Percentiles rank a stretch among this genome's conserved stretches.
Evolutionary conservation across 345 rosid species (phyloP).

Genomic region (Eucalyptus sp.): DNA sequence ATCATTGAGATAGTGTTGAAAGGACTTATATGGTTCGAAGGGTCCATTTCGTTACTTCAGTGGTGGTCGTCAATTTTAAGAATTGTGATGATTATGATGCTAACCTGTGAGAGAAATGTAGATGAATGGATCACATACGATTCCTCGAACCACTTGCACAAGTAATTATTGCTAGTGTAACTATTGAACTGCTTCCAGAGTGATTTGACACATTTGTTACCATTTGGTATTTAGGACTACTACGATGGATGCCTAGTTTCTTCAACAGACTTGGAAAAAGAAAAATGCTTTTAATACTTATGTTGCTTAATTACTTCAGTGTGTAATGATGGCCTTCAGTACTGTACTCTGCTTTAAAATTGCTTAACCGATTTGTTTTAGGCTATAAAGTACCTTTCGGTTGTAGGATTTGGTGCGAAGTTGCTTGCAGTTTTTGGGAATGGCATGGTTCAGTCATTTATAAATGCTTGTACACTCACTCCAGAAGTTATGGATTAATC

Average conservation of each 20-base stretch:
- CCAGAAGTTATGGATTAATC: slow-evolving; percentile 35
- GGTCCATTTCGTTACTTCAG: background rate
- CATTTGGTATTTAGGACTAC: background rate
- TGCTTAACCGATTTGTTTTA: slow-evolving; percentile 15
- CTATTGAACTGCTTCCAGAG: background rate
- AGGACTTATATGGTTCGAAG: background rate
- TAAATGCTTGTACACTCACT: slow-evolving; percentile 69
- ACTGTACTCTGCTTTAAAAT: background rate
- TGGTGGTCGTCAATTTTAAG: background rate
- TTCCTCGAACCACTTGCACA: background rate
- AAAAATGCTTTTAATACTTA: background rate
- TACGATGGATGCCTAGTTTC: background rate
- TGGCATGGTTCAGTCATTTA: slow-evolving; percentile 96
- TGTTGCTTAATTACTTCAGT: background rate
- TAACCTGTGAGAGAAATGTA: background rate
- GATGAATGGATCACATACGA: background rate
- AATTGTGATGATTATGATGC: background rate
- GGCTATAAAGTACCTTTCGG: slow-evolving; percentile 88
- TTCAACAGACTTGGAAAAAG: background rate
- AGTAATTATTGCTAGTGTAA: background rate
- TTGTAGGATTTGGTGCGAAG: slow-evolving; percentile 97
- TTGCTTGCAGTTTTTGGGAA: slow-evolving; percentile 82
- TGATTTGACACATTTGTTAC: background rate
- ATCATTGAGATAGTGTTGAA: background rate
- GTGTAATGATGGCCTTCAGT: background rate